Conservation (phyloP, 176 grass and related monocot species). For the Rhipidocladum racemiflorum region DNA sequence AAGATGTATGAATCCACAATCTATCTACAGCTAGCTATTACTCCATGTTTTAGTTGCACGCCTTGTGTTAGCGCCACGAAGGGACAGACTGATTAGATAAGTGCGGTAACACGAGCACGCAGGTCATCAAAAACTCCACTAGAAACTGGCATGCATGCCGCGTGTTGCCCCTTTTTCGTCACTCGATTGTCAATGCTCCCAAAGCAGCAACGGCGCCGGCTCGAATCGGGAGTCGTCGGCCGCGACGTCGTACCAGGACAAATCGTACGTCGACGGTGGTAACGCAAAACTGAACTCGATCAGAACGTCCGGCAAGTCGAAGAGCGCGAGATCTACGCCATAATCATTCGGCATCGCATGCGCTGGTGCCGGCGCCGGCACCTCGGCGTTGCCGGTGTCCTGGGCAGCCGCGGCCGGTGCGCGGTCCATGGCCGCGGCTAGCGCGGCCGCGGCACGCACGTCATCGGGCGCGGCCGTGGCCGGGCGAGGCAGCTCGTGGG, state of each 20-base stretch:
- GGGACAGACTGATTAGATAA: neutral
- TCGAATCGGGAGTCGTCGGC: constrained; percentile 16
- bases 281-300: constrained; percentile 29
- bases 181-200: constrained; percentile 37
- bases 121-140: neutral
- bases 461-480: constrained; percentile 31
- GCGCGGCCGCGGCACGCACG: constrained; percentile 43
- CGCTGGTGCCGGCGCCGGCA: neutral
- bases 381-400: neutral
- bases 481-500: constrained; percentile 31
- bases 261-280: constrained; percentile 16
- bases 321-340: constrained; percentile 24
- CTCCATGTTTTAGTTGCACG: neutral
- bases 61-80: neutral
- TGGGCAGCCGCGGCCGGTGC: neutral
- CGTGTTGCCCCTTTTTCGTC: neutral
- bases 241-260: constrained; percentile 6
- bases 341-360: neutral
- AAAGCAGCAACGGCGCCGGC: constrained; percentile 34
- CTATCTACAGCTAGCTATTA: neutral
- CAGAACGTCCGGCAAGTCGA: constrained; percentile 33
- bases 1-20: neutral
- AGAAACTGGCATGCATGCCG: constrained; percentile 1
- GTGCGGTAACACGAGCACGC: neutral
- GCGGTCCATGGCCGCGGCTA: constrained; percentile 24